These are phyloP conservation scores for Nicotiana obtusifolia DNA, from an alignment of 257 asterid genomes.

Conservation along the genomic window DNA sequence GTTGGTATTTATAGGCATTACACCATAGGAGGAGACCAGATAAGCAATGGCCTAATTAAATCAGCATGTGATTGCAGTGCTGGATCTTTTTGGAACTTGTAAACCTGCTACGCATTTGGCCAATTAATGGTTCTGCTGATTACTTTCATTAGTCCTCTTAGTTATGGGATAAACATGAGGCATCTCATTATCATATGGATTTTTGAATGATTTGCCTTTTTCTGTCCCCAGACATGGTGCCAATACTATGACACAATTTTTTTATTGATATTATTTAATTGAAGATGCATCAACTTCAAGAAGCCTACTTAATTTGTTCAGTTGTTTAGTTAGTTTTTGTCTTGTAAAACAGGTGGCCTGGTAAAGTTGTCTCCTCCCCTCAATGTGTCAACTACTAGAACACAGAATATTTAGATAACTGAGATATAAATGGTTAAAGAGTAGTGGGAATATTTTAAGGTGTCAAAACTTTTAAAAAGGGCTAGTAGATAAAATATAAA, in stretches of 20 bases:
- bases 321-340: neutral
- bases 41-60: neutral
- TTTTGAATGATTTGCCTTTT: neutral
- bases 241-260: neutral
- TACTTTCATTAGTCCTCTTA: constrained; percentile 7
- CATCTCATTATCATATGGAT: neutral
- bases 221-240: neutral
- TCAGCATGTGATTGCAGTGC: constrained; percentile 10
- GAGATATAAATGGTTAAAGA: neutral
- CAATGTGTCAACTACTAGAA: neutral
- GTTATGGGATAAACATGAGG: neutral
- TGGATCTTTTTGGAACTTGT: constrained; percentile 4
- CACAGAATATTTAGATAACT: neutral
- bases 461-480: neutral
- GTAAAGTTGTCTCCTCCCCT: constrained; percentile 1
- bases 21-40: neutral
- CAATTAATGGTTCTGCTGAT: neutral
- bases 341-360: neutral
- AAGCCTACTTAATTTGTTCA: neutral
- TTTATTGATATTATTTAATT: neutral
- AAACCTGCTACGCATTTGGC: neutral
- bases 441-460: neutral
- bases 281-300: constrained; percentile 8
- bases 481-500: constrained; percentile 3
- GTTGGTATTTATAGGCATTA: neutral